Conservation (phyloP, 257 asterid genomes). For the Parsonsia alboflavescens region DNA sequence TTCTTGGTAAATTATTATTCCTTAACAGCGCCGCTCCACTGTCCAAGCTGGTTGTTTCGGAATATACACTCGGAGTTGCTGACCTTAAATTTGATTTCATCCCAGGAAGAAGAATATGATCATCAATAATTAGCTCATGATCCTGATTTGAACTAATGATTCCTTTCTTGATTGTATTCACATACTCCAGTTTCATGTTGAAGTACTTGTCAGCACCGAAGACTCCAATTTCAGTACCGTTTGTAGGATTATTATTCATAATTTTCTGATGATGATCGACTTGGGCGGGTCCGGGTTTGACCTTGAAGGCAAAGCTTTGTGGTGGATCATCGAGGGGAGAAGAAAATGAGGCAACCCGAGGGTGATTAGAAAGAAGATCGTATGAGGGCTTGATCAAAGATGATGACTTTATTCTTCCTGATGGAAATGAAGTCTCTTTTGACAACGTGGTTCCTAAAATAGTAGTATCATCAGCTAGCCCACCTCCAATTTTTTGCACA, state of each 20-base stretch:
- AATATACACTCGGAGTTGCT: conserved; percentile 40
- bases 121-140: background rate
- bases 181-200: conserved; percentile 55
- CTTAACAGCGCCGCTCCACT: conserved; percentile 39
- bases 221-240: conserved; percentile 48
- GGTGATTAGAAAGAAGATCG: conserved; percentile 17
- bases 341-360: conserved; percentile 36
- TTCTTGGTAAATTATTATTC: conserved; percentile 9
- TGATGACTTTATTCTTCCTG: conserved; percentile 27
- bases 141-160: background rate
- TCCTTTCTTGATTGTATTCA: conserved; percentile 8
- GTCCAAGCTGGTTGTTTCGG: conserved; percentile 51
- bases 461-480: conserved; percentile 33
- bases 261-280: conserved; percentile 9
- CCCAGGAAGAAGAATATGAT: background rate
- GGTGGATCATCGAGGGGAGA: conserved; percentile 27
- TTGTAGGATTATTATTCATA: conserved; percentile 16
- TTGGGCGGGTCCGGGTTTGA: conserved; percentile 35
- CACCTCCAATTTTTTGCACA: conserved; percentile 27
- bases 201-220: conserved; percentile 83
- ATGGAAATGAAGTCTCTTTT: conserved; percentile 18
- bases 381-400: conserved; percentile 24
- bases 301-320: conserved; percentile 40
- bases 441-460: conserved; percentile 20
- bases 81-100: conserved; percentile 15